phyloP scores from a whole-genome alignment of 2,329 filamentous ascomycete genomes.

The Aaosphaeria pasadenensis region DNA sequence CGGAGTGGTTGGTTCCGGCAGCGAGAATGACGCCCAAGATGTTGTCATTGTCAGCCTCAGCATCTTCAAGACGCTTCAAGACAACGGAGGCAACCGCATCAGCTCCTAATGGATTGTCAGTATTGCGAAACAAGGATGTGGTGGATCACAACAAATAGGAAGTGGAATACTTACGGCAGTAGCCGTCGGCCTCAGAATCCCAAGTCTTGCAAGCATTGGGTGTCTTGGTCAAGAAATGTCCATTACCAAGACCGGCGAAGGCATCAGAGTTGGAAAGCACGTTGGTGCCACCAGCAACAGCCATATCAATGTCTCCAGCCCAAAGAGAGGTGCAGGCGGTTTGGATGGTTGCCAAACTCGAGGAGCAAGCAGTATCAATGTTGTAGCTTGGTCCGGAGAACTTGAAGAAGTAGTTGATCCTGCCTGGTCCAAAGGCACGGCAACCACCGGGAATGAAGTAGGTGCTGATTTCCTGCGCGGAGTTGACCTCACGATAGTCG shows the following conservation, averaged over 20 bases:
- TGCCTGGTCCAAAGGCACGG: constrained; percentile 51
- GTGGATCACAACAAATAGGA: too few relatives aligned
- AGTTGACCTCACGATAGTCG: constrained; percentile 17
- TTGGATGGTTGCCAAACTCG: constrained; percentile 19
- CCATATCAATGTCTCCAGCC: constrained; percentile 18
- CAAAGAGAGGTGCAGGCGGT: constrained; percentile 23
- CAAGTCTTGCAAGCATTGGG: constrained; percentile 25
- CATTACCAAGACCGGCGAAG: constrained; percentile 11
- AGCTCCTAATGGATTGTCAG: constrained; percentile 1
- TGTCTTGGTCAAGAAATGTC: constrained; percentile 15
- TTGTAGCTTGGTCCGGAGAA: constrained; percentile 42
- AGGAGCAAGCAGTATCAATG: constrained; percentile 35
- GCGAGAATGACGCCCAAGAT: constrained; percentile 22
- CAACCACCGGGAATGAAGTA: constrained; percentile 53
- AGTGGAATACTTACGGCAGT: constrained; percentile 10
- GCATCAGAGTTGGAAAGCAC: constrained; percentile 27
- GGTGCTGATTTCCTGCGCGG: constrained; percentile 5
- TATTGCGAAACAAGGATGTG: too few relatives aligned
- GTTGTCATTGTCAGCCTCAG: constrained; percentile 19
- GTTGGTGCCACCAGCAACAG: constrained; percentile 13
- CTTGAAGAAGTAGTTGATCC: constrained; percentile 34
- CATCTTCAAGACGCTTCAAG: constrained; percentile 24
- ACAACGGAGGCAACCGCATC: constrained; percentile 25
- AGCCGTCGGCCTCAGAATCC: constrained; percentile 22
- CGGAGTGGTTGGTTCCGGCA: constrained; percentile 23